Base-by-base conservation (phyloP, 768 basidiomycete genomes). In the Leccinellum rugosiceps region DNA sequence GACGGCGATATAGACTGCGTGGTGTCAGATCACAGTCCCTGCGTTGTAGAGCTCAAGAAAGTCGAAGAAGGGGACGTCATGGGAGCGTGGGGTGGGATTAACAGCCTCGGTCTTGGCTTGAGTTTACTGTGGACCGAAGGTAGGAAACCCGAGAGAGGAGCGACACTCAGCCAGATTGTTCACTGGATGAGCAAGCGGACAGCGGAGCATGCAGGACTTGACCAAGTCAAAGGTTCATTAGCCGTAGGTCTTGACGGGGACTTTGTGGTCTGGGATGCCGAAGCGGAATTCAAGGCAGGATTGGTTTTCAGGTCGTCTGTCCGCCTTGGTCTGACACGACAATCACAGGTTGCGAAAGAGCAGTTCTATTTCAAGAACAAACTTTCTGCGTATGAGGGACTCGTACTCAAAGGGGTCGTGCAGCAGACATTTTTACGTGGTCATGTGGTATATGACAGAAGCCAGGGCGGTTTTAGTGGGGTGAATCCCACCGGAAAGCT, bases 21-120 rank as follows among this genome's bases (percentile, higher is more conserved):
- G 53, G 94, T 98, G 7, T 96, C 94, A 53, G 96, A 99, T 74
- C 96, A 99, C 69, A 94, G 92, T 61, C 95, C 95, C 15, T 98
- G 95, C 72, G 79, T 90, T 13, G 75, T 83, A 23, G 84, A 86
- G 63, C 76, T 99, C 58, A 99, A 98, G 77, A 82, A 81, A 58
- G 70, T 86, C 34, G 86, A 87, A 28, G 80, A 82, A 44, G 91
- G 94, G 1, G 82, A 94, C 66, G 79, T 98, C 59, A 90, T 97
- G 87, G 72, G 76, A 21, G 92, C 95, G 0, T 98, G 96, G 96
- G 96, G 96, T 43, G 96, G 96, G 0, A 92, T 99, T 61, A 90
- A 88, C 59, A 87, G 91, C 5, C 80, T 99, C 23, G 96, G 96
- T 3, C 77, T 98, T 17, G 97, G 96, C 0, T 71, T 98, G 47